Percentiles rank a stretch among this genome's conserved stretches.
Conservation (phyloP, 768 basidiomycete species). For the Calocybe cyanea region DNA sequence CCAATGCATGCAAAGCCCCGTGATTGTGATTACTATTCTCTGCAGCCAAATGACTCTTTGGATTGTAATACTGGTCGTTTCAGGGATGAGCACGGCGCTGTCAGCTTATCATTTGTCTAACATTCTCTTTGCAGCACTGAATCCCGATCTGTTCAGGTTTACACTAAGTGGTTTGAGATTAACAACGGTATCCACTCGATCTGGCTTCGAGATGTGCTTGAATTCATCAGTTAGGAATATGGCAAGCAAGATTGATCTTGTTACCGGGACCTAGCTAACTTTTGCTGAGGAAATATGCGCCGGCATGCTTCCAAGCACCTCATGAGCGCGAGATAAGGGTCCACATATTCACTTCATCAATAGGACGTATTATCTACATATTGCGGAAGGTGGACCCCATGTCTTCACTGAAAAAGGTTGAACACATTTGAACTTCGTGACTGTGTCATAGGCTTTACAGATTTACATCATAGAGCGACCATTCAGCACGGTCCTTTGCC, state of each 20-base stretch:
- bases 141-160: slow-evolving; percentile 28
- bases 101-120: slow-evolving; percentile 10
- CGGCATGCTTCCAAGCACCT: slow-evolving; percentile 32
- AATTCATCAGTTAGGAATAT: slow-evolving; percentile 26
- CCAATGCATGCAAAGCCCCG: slow-evolving; percentile 37
- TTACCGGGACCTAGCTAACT: slow-evolving; percentile 32
- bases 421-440: neutral
- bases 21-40: slow-evolving; percentile 32
- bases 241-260: slow-evolving; percentile 35
- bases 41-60: slow-evolving; percentile 24
- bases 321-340: slow-evolving; percentile 35
- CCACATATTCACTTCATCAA: slow-evolving; percentile 37
- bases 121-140: too few species aligned
- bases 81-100: slow-evolving; percentile 36
- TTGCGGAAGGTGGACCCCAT: slow-evolving; percentile 30
- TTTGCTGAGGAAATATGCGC: slow-evolving; percentile 31
- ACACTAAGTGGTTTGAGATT: slow-evolving; percentile 34
- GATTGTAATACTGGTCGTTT: slow-evolving; percentile 39
- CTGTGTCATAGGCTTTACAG: slow-evolving; percentile 28
- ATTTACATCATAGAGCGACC: slow-evolving; percentile 30
- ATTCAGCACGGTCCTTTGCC: slow-evolving; percentile 35
- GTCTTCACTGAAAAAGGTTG: too few species aligned
- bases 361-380: slow-evolving; percentile 35
- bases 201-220: too few species aligned
- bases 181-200: slow-evolving; percentile 28